A percentile compares a stretch with the other conserved stretches of the same genome.
Conservation (phyloP, 768 basidiomycete genomes). For the Lentinula guzmanii region DNA sequence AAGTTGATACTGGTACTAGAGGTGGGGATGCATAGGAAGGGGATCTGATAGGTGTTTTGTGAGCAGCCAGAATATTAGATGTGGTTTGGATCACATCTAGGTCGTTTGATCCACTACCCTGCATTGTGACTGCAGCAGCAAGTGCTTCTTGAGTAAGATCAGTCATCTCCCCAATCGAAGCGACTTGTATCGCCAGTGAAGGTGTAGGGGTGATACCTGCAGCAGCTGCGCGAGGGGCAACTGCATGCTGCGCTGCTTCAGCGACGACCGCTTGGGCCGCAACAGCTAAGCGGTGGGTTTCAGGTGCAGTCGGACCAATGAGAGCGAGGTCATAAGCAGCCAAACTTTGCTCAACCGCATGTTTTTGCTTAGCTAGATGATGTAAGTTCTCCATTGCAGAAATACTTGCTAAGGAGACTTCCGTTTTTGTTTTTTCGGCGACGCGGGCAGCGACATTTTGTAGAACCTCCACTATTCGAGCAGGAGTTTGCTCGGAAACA, state of each 20-base stretch:
- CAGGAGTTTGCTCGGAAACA: constrained; percentile 4
- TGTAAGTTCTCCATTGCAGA: constrained; percentile 45
- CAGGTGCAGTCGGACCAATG: constrained; percentile 40
- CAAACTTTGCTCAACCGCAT: constrained; percentile 65
- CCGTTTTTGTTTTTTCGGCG: constrained; percentile 64
- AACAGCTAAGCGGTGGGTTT: constrained; percentile 57
- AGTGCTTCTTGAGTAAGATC: constrained; percentile 61
- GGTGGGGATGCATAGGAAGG: background rate
- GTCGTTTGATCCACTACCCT: constrained; percentile 66
- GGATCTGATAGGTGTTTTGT: constrained; percentile 16
- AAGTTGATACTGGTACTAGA: constrained; percentile 4
- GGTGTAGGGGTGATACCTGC: constrained; percentile 30
- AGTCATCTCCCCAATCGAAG: constrained; percentile 45
- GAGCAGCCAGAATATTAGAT: constrained; percentile 40
- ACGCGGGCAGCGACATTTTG: constrained; percentile 75
- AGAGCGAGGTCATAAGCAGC: constrained; percentile 72
- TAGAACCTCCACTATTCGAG: constrained; percentile 63
- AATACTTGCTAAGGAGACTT: constrained; percentile 54
- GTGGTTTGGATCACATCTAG: constrained; percentile 79
- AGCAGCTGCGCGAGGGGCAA: constrained; percentile 40
- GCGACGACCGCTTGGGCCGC: constrained; percentile 81
- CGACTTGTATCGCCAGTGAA: constrained; percentile 39
- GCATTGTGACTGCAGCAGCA: constrained; percentile 75
- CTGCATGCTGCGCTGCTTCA: constrained; percentile 68
- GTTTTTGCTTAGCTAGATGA: constrained; percentile 75